A percentile compares a stretch with the other conserved stretches of the same genome.
These are phyloP conservation scores for Drechmeria coniospora DNA, from an alignment of 2,329 filamentous ascomycete species.

Conservation along the genomic window DNA sequence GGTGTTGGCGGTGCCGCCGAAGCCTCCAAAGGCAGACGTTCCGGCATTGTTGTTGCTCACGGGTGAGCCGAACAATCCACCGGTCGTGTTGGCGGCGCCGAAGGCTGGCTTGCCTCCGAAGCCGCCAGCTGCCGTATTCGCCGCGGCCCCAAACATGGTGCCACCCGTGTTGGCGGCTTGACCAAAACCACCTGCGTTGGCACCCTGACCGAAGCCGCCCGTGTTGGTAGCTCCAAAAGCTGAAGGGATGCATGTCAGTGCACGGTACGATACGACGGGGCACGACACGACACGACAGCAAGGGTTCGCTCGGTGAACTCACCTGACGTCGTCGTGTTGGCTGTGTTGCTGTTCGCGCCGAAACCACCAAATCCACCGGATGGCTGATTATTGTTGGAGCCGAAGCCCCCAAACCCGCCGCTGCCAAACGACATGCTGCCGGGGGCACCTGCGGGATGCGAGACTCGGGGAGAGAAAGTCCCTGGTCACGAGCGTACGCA, in stretches of 20 bases:
- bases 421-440: slow-evolving; percentile 39
- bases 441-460: slow-evolving; percentile 2
- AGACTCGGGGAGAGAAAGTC: slow-evolving; percentile 1
- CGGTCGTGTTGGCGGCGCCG: slow-evolving; percentile 25
- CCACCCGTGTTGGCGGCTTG: slow-evolving; percentile 18
- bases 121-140: slow-evolving; percentile 13
- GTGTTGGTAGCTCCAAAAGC: slow-evolving; percentile 19
- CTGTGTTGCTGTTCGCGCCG: slow-evolving; percentile 25
- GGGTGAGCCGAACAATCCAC: slow-evolving; percentile 29
- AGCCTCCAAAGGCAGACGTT: slow-evolving; percentile 24
- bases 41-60: slow-evolving; percentile 21
- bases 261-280: too few species aligned
- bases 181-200: slow-evolving; percentile 27
- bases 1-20: slow-evolving; percentile 18
- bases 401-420: slow-evolving; percentile 41
- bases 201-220: slow-evolving; percentile 27
- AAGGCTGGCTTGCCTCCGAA: slow-evolving; percentile 37
- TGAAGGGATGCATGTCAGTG: too few species aligned
- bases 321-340: slow-evolving; percentile 35
- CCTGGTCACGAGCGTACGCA: background rate
- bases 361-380: slow-evolving; percentile 41
- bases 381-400: slow-evolving; percentile 30
- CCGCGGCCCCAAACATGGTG: slow-evolving; percentile 28
- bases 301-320: too few species aligned
- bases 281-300: too few species aligned